phyloP scores from a whole-genome alignment of 2,329 filamentous ascomycete species.

The Fusarium mundagurra region DNA sequence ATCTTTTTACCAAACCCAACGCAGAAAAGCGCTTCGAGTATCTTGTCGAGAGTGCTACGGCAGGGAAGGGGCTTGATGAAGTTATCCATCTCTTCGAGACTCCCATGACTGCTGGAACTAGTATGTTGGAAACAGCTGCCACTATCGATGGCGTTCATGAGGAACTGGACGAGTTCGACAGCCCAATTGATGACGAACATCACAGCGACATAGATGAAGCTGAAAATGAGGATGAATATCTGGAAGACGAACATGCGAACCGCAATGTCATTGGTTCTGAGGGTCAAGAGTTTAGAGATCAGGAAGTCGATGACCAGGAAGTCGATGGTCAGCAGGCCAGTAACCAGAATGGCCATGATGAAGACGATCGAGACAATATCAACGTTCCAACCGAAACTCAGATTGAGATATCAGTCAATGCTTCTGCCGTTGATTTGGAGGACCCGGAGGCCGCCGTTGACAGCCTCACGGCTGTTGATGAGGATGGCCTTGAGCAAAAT shows the following conservation, averaged over 20 bases:
- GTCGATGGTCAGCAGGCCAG: neutral
- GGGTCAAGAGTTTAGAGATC: neutral
- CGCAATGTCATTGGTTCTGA: neutral
- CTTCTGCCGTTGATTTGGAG: neutral
- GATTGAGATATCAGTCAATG: conserved; percentile 18
- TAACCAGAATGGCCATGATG: neutral
- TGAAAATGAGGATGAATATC: conserved; percentile 31
- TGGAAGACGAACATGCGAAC: conserved; percentile 24
- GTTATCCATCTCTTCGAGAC: conserved; percentile 52
- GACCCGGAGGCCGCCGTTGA: conserved; percentile 14
- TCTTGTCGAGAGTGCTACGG: conserved; percentile 54
- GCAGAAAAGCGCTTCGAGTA: conserved; percentile 52
- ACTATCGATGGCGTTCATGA: conserved; percentile 35
- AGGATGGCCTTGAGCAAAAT: conserved; percentile 32
- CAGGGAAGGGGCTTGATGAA: conserved; percentile 54
- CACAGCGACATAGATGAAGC: conserved; percentile 16
- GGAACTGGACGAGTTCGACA: conserved; percentile 40
- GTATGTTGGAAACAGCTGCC: conserved; percentile 22
- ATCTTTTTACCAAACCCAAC: conserved; percentile 53
- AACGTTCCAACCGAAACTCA: conserved; percentile 14
- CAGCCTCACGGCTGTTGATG: neutral
- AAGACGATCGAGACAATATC: neutral
- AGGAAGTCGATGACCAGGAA: neutral
- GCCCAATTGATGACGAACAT: conserved; percentile 36
- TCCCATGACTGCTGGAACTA: conserved; percentile 31